A percentile compares a stretch with the other conserved stretches of the same genome.
Conservation (phyloP, 805 yeast genomes). For the Wickerhamiella dianesei region DNA sequence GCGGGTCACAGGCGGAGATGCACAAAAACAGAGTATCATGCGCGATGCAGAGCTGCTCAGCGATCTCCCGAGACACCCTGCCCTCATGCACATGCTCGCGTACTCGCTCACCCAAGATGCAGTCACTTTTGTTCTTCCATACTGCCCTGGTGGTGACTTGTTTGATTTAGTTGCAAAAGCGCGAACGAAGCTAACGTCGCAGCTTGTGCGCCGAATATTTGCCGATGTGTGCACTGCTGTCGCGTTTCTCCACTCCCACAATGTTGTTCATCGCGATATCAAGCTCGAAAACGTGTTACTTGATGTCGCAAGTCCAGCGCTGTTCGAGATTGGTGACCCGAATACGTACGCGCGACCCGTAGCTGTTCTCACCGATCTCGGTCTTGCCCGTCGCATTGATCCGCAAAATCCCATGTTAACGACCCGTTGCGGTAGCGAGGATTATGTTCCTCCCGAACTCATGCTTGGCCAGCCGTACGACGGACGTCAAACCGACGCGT, state of each 20-base stretch:
- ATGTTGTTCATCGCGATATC: constrained; percentile 79
- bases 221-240: constrained; percentile 61
- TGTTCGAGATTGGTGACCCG: constrained; percentile 5
- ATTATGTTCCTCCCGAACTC: constrained; percentile 89
- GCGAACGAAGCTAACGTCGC: constrained; percentile 33
- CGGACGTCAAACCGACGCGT: constrained; percentile 80
- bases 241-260: constrained; percentile 49
- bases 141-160: constrained; percentile 75
- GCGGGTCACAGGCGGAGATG: constrained; percentile 28
- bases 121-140: constrained; percentile 51
- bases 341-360: constrained; percentile 25
- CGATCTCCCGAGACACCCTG: constrained; percentile 43
- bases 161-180: constrained; percentile 44
- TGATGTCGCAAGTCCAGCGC: constrained; percentile 21
- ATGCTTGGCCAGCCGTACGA: constrained; percentile 83
- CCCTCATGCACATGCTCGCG: constrained; percentile 43
- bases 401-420: constrained; percentile 49
- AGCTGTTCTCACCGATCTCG: constrained; percentile 72
- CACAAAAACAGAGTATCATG: constrained; percentile 40
- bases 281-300: constrained; percentile 73
- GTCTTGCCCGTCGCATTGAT: constrained; percentile 60
- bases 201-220: constrained; percentile 46
- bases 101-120: constrained; percentile 27
- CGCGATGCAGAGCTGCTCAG: constrained; percentile 60
- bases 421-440: constrained; percentile 93